Evolutionary conservation across 495 filamentous ascomycete genomes (phyloP), one percentile per base, ranked within the genome.

Genomic region (Neurospora cerealis): DNA sequence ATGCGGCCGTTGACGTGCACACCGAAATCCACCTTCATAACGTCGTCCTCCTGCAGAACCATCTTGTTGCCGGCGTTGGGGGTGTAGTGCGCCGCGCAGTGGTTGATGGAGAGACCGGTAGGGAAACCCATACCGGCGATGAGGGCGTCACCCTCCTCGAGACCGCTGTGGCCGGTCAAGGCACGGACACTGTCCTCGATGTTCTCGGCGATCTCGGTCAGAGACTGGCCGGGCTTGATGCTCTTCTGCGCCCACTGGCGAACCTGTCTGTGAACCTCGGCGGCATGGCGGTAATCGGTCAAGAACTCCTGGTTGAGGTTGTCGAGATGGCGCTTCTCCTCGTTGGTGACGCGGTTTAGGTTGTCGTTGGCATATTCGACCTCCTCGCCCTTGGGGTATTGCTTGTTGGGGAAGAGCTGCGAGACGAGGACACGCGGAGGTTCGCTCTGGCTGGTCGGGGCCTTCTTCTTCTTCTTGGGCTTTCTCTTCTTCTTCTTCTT

Each of bases 1-100:
- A 97, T 97, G 71, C 91, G 87, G 10, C 94, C 94, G 79, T 94
- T 96, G 77, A 97, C 88, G 75, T 97, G 94, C 10, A 95, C 93
- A 44, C 94, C 94, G 74, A 97, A 93, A 80, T 97, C 94, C 60
- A 97, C 92, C 80, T 94, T 97, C 91, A 97, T 91, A 39, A 97
- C 93, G 82, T 97, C 93, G 69, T 90, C 89, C 71, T 96, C 83
- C 78, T 93, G 86, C 73, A 97, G 83, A 40, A 94, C 85, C 77
- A 91, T 91, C 83, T 96, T 96, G 81, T 92, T 93, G 71, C 94
- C 93, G n/a, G 94, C 90, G 83, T 96, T 97, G 34, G 94, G 94
- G 5, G 91, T 95, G 83, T 91, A 97, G 83, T 97, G 94, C 21
- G 94, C 94, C 32, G 92, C 93, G 76, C 92, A 92, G 79, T 97